Evolutionary conservation across 257 asterid species (phyloP).

Genomic region (Thymus quinquecostatus): DNA sequence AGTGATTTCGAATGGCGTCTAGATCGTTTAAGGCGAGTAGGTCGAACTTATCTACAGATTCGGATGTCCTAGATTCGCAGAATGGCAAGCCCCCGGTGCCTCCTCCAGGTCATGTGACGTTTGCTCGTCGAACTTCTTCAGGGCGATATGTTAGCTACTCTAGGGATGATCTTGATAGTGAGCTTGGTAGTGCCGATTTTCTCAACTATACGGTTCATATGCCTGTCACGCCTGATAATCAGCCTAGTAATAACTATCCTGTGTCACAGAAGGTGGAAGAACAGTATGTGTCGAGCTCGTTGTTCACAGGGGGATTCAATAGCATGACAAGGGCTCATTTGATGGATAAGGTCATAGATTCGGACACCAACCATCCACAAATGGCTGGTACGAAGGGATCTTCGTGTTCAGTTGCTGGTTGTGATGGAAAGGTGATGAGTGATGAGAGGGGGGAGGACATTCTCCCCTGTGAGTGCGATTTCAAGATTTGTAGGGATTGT

Average conservation of each 20-base stretch:
- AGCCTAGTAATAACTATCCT: conserved; percentile 43
- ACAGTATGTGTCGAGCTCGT: conserved; percentile 65
- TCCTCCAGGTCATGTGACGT: conserved; percentile 40
- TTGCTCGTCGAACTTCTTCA: conserved; percentile 60
- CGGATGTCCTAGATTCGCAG: conserved; percentile 53
- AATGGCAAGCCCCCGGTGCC: conserved; percentile 62
- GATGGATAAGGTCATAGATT: conserved; percentile 67
- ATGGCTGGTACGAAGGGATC: conserved; percentile 77
- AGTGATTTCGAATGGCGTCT: conserved; percentile 50
- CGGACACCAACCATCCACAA: conserved; percentile 63
- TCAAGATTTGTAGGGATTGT: conserved; percentile 78
- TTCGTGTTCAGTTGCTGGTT: conserved; percentile 60
- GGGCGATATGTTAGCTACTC: conserved; percentile 67
- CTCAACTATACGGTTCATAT: conserved; percentile 68
- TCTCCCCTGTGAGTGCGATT: conserved; percentile 76
- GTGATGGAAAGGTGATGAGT: conserved; percentile 72
- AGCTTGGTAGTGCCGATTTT: conserved; percentile 54
- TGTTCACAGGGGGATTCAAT: conserved; percentile 76
- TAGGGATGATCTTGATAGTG: conserved; percentile 65
- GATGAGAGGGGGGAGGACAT: conserved; percentile 68
- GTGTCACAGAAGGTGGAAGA: conserved; percentile 65
- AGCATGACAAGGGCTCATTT: conserved; percentile 59
- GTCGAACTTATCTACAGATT: conserved; percentile 63
- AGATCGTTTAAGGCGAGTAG: conserved; percentile 59
- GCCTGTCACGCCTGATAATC: conserved; percentile 69